A percentile compares a stretch with the other conserved stretches of the same genome.
Evolutionary conservation across 345 rosid genomes (phyloP).

Genomic region (Camelina hispida): DNA sequence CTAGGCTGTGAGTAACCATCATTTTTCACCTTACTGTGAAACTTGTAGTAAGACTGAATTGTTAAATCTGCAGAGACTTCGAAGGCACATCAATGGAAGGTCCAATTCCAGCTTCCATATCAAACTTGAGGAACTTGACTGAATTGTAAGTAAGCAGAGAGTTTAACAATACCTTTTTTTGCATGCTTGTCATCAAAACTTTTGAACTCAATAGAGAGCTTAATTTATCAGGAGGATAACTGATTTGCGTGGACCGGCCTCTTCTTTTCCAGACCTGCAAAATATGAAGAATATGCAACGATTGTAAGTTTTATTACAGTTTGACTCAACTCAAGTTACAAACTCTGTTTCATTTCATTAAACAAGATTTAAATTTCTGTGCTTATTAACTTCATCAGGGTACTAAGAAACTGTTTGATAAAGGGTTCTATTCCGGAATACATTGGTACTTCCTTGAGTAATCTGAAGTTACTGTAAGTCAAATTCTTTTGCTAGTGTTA

Average conservation of each 20-base stretch:
- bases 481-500: conserved; percentile 7
- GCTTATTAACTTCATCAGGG: conserved; percentile 49
- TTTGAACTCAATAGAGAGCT: conserved; percentile 35
- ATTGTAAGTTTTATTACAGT: conserved; percentile 56
- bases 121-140: conserved; percentile 54
- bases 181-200: neutral
- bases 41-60: neutral
- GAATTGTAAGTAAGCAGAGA: conserved; percentile 70
- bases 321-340: neutral
- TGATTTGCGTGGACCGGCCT: conserved; percentile 60
- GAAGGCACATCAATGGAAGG: conserved; percentile 90
- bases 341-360: conserved; percentile 20
- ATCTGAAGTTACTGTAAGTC: conserved; percentile 59
- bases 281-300: conserved; percentile 22
- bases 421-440: conserved; percentile 54
- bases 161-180: neutral
- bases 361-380: conserved; percentile 3
- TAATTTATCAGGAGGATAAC: conserved; percentile 61
- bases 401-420: conserved; percentile 66
- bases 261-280: conserved; percentile 58
- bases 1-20: conserved; percentile 59
- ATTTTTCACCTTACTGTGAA: neutral
- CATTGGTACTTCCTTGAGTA: conserved; percentile 48
- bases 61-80: conserved; percentile 54
- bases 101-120: conserved; percentile 72